These are phyloP conservation scores for Penicillium sp. DNA, from an alignment of 2,329 filamentous ascomycete genomes.

Conservation along the genomic window DNA sequence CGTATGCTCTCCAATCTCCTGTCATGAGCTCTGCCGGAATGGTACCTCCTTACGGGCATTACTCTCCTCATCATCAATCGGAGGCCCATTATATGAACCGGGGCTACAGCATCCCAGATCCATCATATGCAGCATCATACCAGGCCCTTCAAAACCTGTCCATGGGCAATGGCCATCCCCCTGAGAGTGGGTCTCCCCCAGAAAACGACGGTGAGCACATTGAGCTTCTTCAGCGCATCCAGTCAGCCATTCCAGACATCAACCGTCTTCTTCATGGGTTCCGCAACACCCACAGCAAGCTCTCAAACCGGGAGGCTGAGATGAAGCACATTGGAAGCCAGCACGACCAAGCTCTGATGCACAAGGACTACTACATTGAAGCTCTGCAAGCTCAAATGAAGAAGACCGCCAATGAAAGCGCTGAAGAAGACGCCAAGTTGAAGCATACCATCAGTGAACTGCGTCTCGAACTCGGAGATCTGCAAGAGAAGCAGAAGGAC, in stretches of 20 bases:
- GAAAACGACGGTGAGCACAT: conserved; percentile 38
- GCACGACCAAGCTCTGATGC: conserved; percentile 52
- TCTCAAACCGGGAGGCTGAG: conserved; percentile 51
- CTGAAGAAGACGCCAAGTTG: conserved; percentile 47
- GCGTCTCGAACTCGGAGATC: conserved; percentile 49
- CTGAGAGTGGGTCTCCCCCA: conserved; percentile 35
- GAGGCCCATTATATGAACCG: conserved; percentile 32
- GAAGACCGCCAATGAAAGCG: conserved; percentile 51
- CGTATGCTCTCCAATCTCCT: conserved; percentile 38
- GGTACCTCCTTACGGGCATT: conserved; percentile 35
- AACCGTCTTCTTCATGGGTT: conserved; percentile 47
- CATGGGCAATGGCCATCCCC: conserved; percentile 20
- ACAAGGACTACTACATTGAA: conserved; percentile 56
- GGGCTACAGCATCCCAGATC: conserved; percentile 32
- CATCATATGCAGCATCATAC: conserved; percentile 31
- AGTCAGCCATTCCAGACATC: conserved; percentile 50
- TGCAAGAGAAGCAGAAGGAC: conserved; percentile 55
- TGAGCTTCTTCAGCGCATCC: conserved; percentile 46
- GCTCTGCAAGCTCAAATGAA: conserved; percentile 53
- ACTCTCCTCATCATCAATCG: conserved; percentile 29
- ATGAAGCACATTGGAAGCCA: conserved; percentile 51
- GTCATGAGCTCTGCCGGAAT: conserved; percentile 36
- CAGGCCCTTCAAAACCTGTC: conserved; percentile 33
- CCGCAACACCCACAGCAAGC: conserved; percentile 52
- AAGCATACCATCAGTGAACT: conserved; percentile 50